Conservation (phyloP, 495 filamentous ascomycete genomes). For the Neurospora sublineolata region DNA sequence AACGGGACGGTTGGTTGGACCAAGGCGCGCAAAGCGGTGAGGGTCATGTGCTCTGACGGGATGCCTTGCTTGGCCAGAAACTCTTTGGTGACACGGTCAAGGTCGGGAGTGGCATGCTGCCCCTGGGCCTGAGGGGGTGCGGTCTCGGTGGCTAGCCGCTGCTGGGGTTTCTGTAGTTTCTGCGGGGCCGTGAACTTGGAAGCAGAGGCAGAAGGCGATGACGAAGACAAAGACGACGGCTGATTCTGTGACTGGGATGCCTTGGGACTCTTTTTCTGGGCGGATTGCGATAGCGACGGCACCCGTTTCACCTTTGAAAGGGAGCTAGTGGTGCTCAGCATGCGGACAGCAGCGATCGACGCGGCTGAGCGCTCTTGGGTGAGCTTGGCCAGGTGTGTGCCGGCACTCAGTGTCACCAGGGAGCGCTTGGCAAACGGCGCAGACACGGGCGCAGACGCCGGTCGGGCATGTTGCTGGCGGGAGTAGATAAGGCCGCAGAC, state of each 20-base stretch:
- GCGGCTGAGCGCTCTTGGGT: constrained; percentile 4
- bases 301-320: constrained; percentile 12
- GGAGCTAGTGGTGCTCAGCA: constrained; percentile 1
- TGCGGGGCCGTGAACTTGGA: neutral
- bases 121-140: neutral
- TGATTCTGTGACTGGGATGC: neutral
- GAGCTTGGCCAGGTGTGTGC: constrained; percentile 8
- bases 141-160: neutral
- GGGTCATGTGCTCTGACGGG: constrained; percentile 21
- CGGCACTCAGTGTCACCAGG: constrained; percentile 11
- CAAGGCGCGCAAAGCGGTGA: constrained; percentile 21
- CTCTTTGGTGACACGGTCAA: constrained; percentile 19
- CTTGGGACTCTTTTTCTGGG: constrained; percentile 2
- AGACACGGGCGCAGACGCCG: neutral
- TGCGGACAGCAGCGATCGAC: constrained; percentile 4
- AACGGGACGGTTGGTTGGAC: constrained; percentile 11
- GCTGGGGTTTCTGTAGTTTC: neutral
- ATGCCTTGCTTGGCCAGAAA: constrained; percentile 21
- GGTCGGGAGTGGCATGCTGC: constrained; percentile 10
- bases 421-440: constrained; percentile 11
- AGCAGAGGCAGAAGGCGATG: neutral
- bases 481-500: constrained; percentile 15
- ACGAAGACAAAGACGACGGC: neutral
- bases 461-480: constrained; percentile 2
- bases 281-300: neutral